Evolutionary conservation across 257 asterid species (phyloP).

Genomic region (Solanum sitiens): DNA sequence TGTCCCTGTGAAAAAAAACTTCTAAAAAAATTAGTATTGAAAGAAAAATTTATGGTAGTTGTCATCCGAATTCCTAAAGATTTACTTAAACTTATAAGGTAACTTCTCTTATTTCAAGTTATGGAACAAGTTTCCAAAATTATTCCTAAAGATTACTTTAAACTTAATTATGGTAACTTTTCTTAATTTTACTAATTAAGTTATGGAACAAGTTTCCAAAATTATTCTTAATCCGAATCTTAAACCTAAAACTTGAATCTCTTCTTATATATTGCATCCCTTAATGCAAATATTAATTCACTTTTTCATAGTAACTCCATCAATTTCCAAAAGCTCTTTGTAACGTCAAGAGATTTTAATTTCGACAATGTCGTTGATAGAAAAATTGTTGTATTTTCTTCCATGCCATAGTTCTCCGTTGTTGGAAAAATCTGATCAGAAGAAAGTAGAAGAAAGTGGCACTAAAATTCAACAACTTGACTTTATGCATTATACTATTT

Average conservation of each 20-base stretch:
- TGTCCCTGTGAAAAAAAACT: background rate
- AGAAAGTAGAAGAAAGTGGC: background rate
- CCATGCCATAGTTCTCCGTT: background rate
- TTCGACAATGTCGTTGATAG: background rate
- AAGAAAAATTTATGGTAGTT: background rate
- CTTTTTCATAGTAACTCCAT: background rate
- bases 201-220: background rate
- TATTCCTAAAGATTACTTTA: background rate
- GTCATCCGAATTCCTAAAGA: background rate
- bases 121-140: too few species aligned
- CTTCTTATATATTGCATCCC: background rate
- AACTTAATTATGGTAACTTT: background rate
- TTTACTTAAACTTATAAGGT: too few species aligned
- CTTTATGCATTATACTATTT: background rate
- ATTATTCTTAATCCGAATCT: background rate
- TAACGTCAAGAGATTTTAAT: background rate
- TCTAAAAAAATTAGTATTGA: background rate
- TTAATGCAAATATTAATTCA: background rate
- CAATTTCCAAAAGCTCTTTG: background rate
- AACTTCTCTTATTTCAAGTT: too few species aligned
- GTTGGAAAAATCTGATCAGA: background rate
- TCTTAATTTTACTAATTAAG: background rate
- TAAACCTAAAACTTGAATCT: background rate
- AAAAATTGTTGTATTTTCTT: background rate
- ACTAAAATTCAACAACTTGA: background rate